A percentile compares a stretch with the other conserved stretches of the same genome.
These are phyloP conservation scores for Populus hybrid DNA, from an alignment of 441 rosid species.

Conservation along the genomic window DNA sequence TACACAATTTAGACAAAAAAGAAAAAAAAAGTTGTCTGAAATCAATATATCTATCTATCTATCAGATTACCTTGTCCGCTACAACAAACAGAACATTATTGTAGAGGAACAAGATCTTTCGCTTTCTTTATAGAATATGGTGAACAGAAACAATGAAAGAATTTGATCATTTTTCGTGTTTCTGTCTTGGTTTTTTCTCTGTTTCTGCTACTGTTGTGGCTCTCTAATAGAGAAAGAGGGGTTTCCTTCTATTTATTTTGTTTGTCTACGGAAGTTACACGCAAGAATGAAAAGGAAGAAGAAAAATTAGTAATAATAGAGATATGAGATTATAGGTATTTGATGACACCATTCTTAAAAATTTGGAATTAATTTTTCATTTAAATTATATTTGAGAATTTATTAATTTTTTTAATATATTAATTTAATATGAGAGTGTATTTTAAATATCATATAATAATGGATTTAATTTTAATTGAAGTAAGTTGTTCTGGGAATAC, in stretches of 20 bases:
- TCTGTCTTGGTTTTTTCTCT: background rate
- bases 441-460: too few relatives aligned
- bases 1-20: background rate
- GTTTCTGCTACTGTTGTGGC: background rate
- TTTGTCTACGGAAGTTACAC: slow-evolving; percentile 30
- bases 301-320: background rate
- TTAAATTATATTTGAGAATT: too few relatives aligned
- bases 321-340: background rate
- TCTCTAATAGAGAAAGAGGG: slow-evolving; percentile 2
- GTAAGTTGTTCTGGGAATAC: too few relatives aligned
- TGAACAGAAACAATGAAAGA: background rate
- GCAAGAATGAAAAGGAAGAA: slow-evolving; percentile 14
- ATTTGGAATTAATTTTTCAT: background rate
- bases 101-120: slow-evolving; percentile 44
- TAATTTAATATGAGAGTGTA: too few relatives aligned
- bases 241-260: background rate
- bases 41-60: slow-evolving; percentile 13
- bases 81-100: slow-evolving; percentile 32
- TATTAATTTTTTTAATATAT: too few relatives aligned
- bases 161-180: background rate
- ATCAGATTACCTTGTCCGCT: slow-evolving; percentile 47
- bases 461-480: too few relatives aligned
- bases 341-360: background rate
- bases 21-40: background rate
- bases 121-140: background rate